Evolutionary conservation across 2,329 filamentous ascomycete species (phyloP).

Genomic region (Graphilbum fragrans): DNA sequence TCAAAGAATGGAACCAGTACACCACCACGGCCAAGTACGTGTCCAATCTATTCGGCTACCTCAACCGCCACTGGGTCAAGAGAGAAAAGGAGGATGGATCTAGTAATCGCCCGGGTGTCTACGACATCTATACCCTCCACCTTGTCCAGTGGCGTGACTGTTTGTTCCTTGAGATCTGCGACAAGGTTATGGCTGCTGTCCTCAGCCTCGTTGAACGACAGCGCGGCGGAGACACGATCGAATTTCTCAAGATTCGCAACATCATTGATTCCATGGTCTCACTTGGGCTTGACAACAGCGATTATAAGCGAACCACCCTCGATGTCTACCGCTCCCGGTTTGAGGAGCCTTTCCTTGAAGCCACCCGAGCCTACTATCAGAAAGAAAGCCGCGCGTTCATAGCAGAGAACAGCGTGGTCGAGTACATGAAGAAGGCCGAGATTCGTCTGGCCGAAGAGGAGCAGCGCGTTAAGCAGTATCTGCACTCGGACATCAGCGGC

Average conservation of each 20-base stretch:
- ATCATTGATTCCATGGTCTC: constrained; percentile 96
- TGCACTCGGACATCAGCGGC: constrained; percentile 79
- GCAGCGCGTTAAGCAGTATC: constrained; percentile 80
- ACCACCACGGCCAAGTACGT: constrained; percentile 95
- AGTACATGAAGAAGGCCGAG: constrained; percentile 99
- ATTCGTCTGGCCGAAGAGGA: constrained; percentile 82
- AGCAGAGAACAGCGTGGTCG: constrained; percentile 91
- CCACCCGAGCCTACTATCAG: constrained; percentile 77
- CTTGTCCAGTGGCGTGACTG: constrained; percentile 91
- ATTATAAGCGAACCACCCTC: constrained; percentile 85
- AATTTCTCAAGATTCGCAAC: constrained; percentile 91
- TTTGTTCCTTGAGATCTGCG: constrained; percentile 72
- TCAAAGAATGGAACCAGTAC: constrained; percentile 91
- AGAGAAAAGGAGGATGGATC: constrained; percentile 95
- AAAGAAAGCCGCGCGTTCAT: constrained; percentile 90
- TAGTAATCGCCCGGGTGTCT: constrained; percentile 87
- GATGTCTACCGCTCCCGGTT: constrained; percentile 92
- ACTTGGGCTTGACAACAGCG: constrained; percentile 83
- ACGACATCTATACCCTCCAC: constrained; percentile 95
- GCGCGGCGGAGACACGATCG: constrained; percentile 92
- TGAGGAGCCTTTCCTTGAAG: constrained; percentile 79
- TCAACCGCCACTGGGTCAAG: constrained; percentile 98
- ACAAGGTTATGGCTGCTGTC: constrained; percentile 89
- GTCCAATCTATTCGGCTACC: constrained; percentile 90
- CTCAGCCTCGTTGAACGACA: constrained; percentile 94